A percentile compares a stretch with the other conserved stretches of the same genome.
These are phyloP conservation scores for Pyricularia grisea DNA, from an alignment of 2,329 filamentous ascomycete genomes.

Conservation along the genomic window DNA sequence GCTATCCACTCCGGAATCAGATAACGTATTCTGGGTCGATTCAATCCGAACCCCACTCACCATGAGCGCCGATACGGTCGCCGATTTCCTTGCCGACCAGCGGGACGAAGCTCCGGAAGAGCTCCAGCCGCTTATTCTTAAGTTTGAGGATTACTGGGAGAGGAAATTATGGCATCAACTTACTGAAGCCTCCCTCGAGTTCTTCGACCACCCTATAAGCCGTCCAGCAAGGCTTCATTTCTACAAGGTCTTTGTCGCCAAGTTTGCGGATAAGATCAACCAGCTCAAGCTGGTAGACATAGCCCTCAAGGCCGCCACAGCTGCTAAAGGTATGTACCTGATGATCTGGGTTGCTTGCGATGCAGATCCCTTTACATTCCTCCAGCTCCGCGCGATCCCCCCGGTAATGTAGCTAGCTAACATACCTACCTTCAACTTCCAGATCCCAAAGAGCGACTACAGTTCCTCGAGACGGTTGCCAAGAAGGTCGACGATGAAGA, in stretches of 20 bases:
- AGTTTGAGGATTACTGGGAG: slow-evolving; percentile 96
- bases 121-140: slow-evolving; percentile 77
- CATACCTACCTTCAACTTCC: slow-evolving; percentile 2
- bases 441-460: slow-evolving; percentile 82
- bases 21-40: slow-evolving; percentile 7
- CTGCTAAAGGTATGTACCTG: slow-evolving; percentile 59
- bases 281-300: slow-evolving; percentile 93
- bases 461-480: slow-evolving; percentile 74
- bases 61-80: slow-evolving; percentile 83
- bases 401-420: background rate
- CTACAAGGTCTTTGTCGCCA: slow-evolving; percentile 91
- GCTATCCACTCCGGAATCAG: slow-evolving; percentile 2
- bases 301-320: slow-evolving; percentile 75
- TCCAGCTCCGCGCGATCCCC: background rate
- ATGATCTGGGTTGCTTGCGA: background rate
- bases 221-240: slow-evolving; percentile 76
- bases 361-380: background rate
- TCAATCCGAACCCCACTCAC: slow-evolving; percentile 9
- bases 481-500: slow-evolving; percentile 85
- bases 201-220: slow-evolving; percentile 78
- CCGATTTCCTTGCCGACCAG: slow-evolving; percentile 86
- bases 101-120: slow-evolving; percentile 81
- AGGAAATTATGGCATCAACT: slow-evolving; percentile 99
- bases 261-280: slow-evolving; percentile 98
- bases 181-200: slow-evolving; percentile 77